These are phyloP conservation scores for Eugenia klotzschiana DNA, from an alignment of 441 rosid genomes.

Conservation along the genomic window DNA sequence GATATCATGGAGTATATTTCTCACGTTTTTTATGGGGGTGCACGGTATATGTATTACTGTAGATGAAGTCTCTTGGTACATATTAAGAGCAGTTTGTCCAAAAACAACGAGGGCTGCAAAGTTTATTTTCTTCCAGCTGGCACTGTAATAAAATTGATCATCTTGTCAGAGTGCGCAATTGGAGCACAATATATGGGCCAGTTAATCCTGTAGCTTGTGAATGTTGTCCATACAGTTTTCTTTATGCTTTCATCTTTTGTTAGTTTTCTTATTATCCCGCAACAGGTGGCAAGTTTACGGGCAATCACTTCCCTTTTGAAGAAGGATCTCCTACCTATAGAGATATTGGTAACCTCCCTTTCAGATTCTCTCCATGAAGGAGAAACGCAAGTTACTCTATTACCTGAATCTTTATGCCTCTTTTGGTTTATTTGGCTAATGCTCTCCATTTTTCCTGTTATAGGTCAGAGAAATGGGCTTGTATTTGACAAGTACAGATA, in stretches of 20 bases:
- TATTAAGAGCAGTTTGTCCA: not conserved
- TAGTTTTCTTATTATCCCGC: not conserved
- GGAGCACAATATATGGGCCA: not conserved
- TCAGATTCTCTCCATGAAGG: not conserved
- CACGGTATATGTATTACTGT: not conserved
- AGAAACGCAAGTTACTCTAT: not conserved
- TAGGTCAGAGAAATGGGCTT: conserved; percentile 76
- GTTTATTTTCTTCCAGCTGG: not conserved
- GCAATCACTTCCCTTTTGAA: conserved; percentile 47
- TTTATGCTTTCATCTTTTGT: not conserved
- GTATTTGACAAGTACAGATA: conserved; percentile 70
- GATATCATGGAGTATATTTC: not conserved
- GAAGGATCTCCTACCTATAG: conserved; percentile 33
- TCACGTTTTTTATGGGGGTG: not conserved
- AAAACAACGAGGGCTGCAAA: not conserved
- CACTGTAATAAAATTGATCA: not conserved
- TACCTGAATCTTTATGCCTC: not conserved
- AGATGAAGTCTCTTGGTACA: not conserved
- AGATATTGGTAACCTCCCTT: conserved; percentile 34
- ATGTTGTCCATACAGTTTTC: not conserved
- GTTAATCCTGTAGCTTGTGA: not conserved
- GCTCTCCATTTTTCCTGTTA: not conserved
- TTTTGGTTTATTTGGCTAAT: not conserved
- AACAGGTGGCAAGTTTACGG: conserved; percentile 53
- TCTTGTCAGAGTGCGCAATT: not conserved